Evolutionary conservation across 208 protist genomes (phyloP).

Genomic region (Herpetomonas tarakana): DNA sequence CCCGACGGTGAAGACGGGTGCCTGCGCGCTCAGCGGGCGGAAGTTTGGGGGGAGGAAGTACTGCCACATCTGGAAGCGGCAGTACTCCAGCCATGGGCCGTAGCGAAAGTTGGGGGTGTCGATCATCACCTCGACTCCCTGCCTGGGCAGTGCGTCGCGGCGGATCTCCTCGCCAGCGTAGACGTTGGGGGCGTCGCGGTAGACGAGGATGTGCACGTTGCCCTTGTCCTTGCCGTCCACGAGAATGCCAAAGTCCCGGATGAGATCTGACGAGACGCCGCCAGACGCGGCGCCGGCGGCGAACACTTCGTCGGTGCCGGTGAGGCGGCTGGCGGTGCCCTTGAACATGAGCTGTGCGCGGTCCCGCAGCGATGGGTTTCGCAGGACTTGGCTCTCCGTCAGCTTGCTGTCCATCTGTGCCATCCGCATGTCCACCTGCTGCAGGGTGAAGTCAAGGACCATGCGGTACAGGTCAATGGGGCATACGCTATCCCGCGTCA

Average conservation of each 20-base stretch:
- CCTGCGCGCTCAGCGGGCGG: conserved; percentile 50
- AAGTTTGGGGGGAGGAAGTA: conserved; percentile 83
- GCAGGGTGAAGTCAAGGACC: conserved; percentile 68
- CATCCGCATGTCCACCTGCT: conserved; percentile 74
- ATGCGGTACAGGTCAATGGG: conserved; percentile 70
- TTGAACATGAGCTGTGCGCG: conserved; percentile 55
- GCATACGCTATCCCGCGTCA: conserved; percentile 59
- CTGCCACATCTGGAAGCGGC: conserved; percentile 66
- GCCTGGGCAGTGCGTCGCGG: conserved; percentile 54
- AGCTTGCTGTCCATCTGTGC: conserved; percentile 58
- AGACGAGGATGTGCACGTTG: conserved; percentile 69
- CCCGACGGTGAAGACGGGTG: conserved; percentile 61
- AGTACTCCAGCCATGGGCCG: conserved; percentile 86
- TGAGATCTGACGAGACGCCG: conserved; percentile 35
- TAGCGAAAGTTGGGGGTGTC: conserved; percentile 64
- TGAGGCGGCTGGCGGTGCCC: conserved; percentile 18
- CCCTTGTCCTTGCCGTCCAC: conserved; percentile 64
- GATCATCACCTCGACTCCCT: conserved; percentile 76
- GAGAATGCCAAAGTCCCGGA: conserved; percentile 74
- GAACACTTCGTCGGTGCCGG: conserved; percentile 22
- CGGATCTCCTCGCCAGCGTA: conserved; percentile 69
- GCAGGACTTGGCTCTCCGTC: conserved; percentile 37
- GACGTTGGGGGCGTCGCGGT: conserved; percentile 78
- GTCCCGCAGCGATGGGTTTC: conserved; percentile 47
- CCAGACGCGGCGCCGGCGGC: conserved; percentile 11